A percentile compares a stretch with the other conserved stretches of the same genome.
phyloP scores from a whole-genome alignment of 1,284 basidiomycete genomes.

The Neonothopanus nambi region DNA sequence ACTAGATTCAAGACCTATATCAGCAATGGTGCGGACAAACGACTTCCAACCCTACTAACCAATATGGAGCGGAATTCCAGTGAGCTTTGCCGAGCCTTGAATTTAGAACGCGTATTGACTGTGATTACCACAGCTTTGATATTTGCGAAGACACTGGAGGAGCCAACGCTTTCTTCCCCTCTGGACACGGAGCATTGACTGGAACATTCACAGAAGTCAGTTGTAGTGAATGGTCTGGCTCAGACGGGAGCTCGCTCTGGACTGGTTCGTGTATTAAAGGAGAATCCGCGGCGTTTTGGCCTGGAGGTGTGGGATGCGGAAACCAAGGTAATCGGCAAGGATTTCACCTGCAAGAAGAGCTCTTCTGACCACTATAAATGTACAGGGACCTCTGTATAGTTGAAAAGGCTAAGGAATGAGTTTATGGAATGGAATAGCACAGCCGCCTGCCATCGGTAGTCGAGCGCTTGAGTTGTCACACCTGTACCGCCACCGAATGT shows the following conservation, averaged over 20 bases:
- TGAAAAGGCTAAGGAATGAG: too few relatives aligned
- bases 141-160: conserved; percentile 61
- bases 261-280: conserved; percentile 52
- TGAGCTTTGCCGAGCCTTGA: conserved; percentile 26
- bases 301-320: conserved; percentile 46
- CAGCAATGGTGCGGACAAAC: conserved; percentile 57
- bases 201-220: conserved; percentile 55
- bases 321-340: conserved; percentile 44
- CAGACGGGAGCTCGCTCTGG: conserved; percentile 45
- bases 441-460: too few relatives aligned
- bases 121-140: conserved; percentile 45
- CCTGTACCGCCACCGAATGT: too few relatives aligned
- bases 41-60: conserved; percentile 40
- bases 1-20: conserved; percentile 19
- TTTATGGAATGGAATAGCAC: too few relatives aligned
- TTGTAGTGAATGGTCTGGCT: conserved; percentile 56
- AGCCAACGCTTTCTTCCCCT: conserved; percentile 53
- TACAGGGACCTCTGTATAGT: too few relatives aligned
- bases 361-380: too few relatives aligned
- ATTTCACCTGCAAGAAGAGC: too few relatives aligned
- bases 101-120: background rate
- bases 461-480: too few relatives aligned
- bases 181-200: conserved; percentile 50
- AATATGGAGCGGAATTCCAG: conserved; percentile 49
- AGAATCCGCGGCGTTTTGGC: conserved; percentile 50